Base-by-base conservation (phyloP, 2,329 filamentous ascomycete genomes). In the Akanthomyces uredinophilus region DNA sequence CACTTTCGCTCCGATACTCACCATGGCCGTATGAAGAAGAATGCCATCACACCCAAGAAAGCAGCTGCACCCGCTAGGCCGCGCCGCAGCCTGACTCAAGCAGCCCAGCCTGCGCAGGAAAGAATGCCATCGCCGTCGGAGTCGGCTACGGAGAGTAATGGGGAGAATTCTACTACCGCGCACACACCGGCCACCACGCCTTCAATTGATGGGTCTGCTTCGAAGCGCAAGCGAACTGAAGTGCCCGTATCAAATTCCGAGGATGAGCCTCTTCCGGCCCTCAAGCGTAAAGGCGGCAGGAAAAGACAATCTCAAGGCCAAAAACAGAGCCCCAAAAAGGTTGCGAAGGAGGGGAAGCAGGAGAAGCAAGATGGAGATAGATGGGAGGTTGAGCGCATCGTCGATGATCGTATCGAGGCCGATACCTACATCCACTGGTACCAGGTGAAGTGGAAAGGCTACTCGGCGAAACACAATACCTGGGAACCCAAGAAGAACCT, bases 381-480 rank as follows among this genome's bases (percentile, higher is more conserved):
- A 62, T 84, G 75, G 69, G 76, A 79, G 58, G 79, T 84, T 0
- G 81, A 85, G 66, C 66, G 69, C 3, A 80, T 84, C 37, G 56
- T 82, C 13, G 75, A 75, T 20, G 74, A 73, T 0, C 70, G 67
- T 5, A 70, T 80, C 43, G 75, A 80, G 46, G 67, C 67, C 7
- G 68, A 70, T 5, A 76, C 74, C 1, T 71, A 72, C 64, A 68
- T 75, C 63, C 72, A 76, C 64, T 69, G 77, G 67, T 86, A 81
- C 68, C 64, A 73, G 4, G 76, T 86, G 59, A 83, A 85, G 69
- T 86, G 83, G 83, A 77, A 78, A 65, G 80, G 79, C 0, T 85
- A 75, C 60, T 56, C 73, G 0, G 64, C 66, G 1, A 70, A 72
- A 20, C 68, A 80, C 1, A 83, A 79, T 63, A 84, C 81, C 0